Evolutionary conservation across 2,329 filamentous ascomycete genomes (phyloP).

Genomic region (Coniochaeta prunicola): DNA sequence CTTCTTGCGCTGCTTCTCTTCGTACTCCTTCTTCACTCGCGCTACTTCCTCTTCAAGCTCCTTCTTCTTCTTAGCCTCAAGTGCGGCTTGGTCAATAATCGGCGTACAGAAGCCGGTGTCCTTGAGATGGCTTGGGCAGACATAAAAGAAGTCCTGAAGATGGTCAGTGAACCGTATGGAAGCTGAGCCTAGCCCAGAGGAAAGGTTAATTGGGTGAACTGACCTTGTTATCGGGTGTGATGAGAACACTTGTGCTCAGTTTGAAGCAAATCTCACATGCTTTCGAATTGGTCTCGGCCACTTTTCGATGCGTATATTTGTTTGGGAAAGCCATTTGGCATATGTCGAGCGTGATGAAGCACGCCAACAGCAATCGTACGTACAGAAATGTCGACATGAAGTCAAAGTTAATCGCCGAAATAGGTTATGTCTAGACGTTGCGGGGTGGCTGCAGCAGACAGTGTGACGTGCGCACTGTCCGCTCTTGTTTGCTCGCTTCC

Average conservation of each 20-base stretch:
- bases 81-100: slow-evolving; percentile 60
- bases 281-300: slow-evolving; percentile 77
- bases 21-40: slow-evolving; percentile 68
- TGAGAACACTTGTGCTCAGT: slow-evolving; percentile 76
- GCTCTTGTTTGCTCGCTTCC: too few species aligned
- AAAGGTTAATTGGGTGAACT: slow-evolving; percentile 8
- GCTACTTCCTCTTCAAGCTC: slow-evolving; percentile 58
- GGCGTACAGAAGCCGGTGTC: slow-evolving; percentile 75
- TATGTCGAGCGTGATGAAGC: not conserved
- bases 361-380: not conserved
- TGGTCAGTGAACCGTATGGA: not conserved
- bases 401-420: not conserved
- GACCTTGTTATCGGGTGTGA: slow-evolving; percentile 86
- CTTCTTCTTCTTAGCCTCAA: slow-evolving; percentile 58
- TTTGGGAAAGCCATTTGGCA: slow-evolving; percentile 58
- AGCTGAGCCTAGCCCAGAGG: not conserved
- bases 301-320: slow-evolving; percentile 75
- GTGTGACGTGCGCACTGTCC: too few species aligned
- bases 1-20: slow-evolving; percentile 62
- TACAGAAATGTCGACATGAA: not conserved
- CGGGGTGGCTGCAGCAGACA: too few species aligned
- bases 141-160: slow-evolving; percentile 78
- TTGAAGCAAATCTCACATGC: slow-evolving; percentile 91
- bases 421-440: too few species aligned
- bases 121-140: slow-evolving; percentile 75